These are phyloP conservation scores for Striga hermonthica DNA, from an alignment of 305 asterid species.

Conservation along the genomic window DNA sequence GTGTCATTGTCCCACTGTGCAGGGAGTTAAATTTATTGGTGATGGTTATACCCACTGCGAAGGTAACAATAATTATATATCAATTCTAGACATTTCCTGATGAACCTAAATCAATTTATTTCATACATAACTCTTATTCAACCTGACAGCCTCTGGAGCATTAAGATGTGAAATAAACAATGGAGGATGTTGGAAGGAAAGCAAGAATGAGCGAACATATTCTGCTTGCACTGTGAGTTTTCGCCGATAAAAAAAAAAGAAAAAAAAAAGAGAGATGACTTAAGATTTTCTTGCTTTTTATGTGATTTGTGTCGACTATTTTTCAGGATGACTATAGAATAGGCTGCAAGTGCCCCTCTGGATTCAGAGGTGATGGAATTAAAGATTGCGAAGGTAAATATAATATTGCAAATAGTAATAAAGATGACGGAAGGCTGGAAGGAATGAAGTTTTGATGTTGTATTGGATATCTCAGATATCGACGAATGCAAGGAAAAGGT, in stretches of 20 bases:
- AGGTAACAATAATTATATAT: slow-evolving; percentile 39
- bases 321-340: slow-evolving; percentile 64
- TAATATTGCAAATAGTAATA: not conserved
- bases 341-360: slow-evolving; percentile 87
- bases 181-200: slow-evolving; percentile 92
- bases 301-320: not conserved
- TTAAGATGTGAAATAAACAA: slow-evolving; percentile 72
- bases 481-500: slow-evolving; percentile 79
- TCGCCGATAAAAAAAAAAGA: not conserved
- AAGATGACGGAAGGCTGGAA: not conserved
- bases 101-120: not conserved
- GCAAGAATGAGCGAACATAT: slow-evolving; percentile 48
- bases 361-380: slow-evolving; percentile 87
- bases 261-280: not conserved
- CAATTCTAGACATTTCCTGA: not conserved
- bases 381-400: slow-evolving; percentile 66
- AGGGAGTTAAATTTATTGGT: slow-evolving; percentile 75
- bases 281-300: too few species aligned
- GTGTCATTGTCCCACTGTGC: slow-evolving; percentile 78
- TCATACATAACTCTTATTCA: not conserved
- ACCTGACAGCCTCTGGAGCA: slow-evolving; percentile 74
- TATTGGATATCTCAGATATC: slow-evolving; percentile 44
- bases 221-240: slow-evolving; percentile 81
- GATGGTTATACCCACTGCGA: slow-evolving; percentile 88
- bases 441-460: not conserved